Evolutionary conservation across 805 yeast genomes (phyloP), one percentile per base, ranked within the genome.

Genomic region (Barnettozyma californica): DNA sequence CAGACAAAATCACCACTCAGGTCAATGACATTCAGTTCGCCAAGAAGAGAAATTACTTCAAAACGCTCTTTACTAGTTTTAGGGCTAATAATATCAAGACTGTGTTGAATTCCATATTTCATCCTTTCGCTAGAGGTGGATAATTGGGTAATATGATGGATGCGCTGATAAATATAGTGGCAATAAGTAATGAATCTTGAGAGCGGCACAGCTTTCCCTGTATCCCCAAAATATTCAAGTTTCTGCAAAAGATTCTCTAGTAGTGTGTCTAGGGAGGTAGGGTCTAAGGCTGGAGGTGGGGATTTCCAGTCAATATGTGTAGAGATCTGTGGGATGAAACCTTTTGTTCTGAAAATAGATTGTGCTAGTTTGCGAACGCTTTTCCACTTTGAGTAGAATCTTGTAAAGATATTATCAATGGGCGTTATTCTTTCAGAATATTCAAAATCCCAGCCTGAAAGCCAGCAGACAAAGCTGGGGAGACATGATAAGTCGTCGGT

Each of bases 401-500:
- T 44, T 5, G 54, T 26, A 36, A 53, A 56, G 1, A 31, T 1
- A 13, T 47, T 47, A 18, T 55, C 54, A 26, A 45, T 31, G 1
- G 13, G n/a, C 9, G 6, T 7, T 2, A 10, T 13, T 0, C n/a
- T 18, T 14, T 50, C 53, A 8, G 27, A 31, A 26, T 19, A 33
- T 9, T 13, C 9, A 7, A 45, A 44, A 1, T 25, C 16, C 1
- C 51, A 35, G 1, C 73, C 74, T 35, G 69, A 55, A 19, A 77
- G 40, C 84, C 85, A 80, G 1, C 64, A 52, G 3, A 77, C 36
- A 53, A 78, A 73, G 1, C 53, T 35, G 7, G 68, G 61, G 14
- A 77, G 53, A 0, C 50, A 13, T 16, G 41, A 62, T 52, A 29
- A 47, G 14, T 44, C 18, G 2, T 31, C 14, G 33, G 23, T 13